A percentile compares a stretch with the other conserved stretches of the same genome.
phyloP scores from a whole-genome alignment of 441 rosid genomes.

The Croton setiger region DNA sequence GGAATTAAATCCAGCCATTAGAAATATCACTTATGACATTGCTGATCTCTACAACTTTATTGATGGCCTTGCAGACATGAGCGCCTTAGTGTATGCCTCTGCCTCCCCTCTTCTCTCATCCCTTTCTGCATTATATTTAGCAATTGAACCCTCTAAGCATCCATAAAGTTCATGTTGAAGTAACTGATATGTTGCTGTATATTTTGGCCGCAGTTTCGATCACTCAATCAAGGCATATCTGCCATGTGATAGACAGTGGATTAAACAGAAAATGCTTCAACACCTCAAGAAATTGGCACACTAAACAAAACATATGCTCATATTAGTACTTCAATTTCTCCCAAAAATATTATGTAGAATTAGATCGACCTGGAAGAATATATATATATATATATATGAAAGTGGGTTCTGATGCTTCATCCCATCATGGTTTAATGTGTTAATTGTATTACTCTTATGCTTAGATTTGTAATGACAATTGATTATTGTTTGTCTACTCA shows the following conservation, averaged over 20 bases:
- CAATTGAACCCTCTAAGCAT: conserved; percentile 5
- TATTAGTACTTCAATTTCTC: background rate
- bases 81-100: conserved; percentile 80
- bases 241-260: conserved; percentile 90
- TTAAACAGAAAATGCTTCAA: conserved; percentile 64
- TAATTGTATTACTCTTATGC: background rate
- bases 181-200: conserved; percentile 4
- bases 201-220: conserved; percentile 57
- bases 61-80: conserved; percentile 94
- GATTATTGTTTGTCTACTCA: background rate
- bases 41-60: conserved; percentile 87
- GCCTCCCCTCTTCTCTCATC: conserved; percentile 24
- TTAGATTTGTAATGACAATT: background rate
- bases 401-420: conserved; percentile 9
- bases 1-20: conserved; percentile 78
- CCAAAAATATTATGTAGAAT: background rate
- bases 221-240: conserved; percentile 60
- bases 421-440: background rate
- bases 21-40: conserved; percentile 82
- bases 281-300: conserved; percentile 80
- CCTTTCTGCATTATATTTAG: conserved; percentile 2
- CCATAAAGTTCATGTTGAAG: background rate
- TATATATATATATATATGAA: background rate
- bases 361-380: background rate
- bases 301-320: conserved; percentile 26